Conservation (phyloP, 2,329 filamentous ascomycete species). For the Nakataea oryzae region DNA sequence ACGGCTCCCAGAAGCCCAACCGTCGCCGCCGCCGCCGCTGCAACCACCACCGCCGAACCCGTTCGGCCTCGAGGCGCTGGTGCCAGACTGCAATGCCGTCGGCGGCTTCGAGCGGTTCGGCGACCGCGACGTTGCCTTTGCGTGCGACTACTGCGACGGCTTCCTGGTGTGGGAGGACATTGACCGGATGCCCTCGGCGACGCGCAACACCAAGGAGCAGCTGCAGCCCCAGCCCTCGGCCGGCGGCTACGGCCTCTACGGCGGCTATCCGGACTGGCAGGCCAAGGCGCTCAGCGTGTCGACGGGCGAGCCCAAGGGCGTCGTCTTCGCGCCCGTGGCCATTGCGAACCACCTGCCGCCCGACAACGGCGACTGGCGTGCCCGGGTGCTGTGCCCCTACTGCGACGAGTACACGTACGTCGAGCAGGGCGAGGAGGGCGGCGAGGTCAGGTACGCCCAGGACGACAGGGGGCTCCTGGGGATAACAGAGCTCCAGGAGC, state of each 20-base stretch:
- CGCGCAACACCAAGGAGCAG: slow-evolving; percentile 9
- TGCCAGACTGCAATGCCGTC: slow-evolving; percentile 35
- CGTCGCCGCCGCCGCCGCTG: neutral
- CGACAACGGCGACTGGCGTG: slow-evolving; percentile 37
- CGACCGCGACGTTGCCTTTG: slow-evolving; percentile 43
- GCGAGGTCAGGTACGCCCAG: slow-evolving; percentile 32
- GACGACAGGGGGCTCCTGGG: slow-evolving; percentile 37
- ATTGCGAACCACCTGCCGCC: slow-evolving; percentile 48
- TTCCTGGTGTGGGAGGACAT: slow-evolving; percentile 49
- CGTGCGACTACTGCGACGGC: slow-evolving; percentile 53
- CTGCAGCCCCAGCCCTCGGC: slow-evolving; percentile 7
- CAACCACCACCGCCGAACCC: neutral
- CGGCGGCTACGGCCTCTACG: slow-evolving; percentile 11
- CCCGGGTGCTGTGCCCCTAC: slow-evolving; percentile 41
- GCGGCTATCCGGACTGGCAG: slow-evolving; percentile 36
- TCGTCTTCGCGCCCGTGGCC: slow-evolving; percentile 46
- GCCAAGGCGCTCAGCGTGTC: slow-evolving; percentile 31
- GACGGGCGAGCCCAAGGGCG: slow-evolving; percentile 32
- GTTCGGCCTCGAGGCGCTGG: slow-evolving; percentile 33
- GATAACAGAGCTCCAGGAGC: slow-evolving; percentile 37
- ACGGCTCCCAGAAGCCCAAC: slow-evolving; percentile 4
- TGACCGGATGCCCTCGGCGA: slow-evolving; percentile 36
- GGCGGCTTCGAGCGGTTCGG: slow-evolving; percentile 47
- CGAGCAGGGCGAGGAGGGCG: slow-evolving; percentile 40
- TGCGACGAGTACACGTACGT: slow-evolving; percentile 43